Evolutionary conservation across 495 filamentous ascomycete species (phyloP), one percentile per base, ranked within the genome.

Genomic region (Neurospora pannonica): DNA sequence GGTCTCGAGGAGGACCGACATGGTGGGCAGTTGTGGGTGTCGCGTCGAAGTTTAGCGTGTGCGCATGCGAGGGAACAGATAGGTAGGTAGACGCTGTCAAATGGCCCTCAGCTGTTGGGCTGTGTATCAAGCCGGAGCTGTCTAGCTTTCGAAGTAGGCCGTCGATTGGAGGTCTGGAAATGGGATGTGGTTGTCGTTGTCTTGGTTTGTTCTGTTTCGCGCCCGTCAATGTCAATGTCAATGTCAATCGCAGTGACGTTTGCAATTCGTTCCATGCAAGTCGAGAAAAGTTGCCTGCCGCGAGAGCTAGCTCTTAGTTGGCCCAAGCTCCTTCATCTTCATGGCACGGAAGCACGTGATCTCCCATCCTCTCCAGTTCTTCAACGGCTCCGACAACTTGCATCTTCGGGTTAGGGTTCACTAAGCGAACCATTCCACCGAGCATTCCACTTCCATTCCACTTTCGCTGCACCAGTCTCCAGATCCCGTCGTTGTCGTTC

Each of bases 1-100:
- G 46, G 95, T 97, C 84, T 98, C 95, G 21, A 98, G 86, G 39
- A 97, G 87, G 11, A 95, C 94, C 73, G 93, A 88, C 87, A 89
- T 89, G 36, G 36, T 83, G 78, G 24, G 24, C 54, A 36, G 0
- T 67, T 0, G 28, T 67, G 28, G 46, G 54, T 62, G 28, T 34
- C 54, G 54, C 54, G 54, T 71, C 67, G 3, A 31, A 54, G 46
- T 70, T 40, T 42, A 34, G 34, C 42, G 28, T 43, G 31, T 37
- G 60, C 67, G n/a, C 43, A 48, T 6, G 40, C 31, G 70, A 43
- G n/a, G 43, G 43, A 24, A 48, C 43, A 11, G 11, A 31, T 31
- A 60, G 5, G 11, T 11, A 48, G 42, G 21, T 54, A 24, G 43
- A 48, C 3, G 17, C 17, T 24, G 9, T n/a, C 4, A 46, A 1